Evolutionary conservation across 106 monocot genomes (phyloP).

Genomic region (Platanthera zijinensis): DNA sequence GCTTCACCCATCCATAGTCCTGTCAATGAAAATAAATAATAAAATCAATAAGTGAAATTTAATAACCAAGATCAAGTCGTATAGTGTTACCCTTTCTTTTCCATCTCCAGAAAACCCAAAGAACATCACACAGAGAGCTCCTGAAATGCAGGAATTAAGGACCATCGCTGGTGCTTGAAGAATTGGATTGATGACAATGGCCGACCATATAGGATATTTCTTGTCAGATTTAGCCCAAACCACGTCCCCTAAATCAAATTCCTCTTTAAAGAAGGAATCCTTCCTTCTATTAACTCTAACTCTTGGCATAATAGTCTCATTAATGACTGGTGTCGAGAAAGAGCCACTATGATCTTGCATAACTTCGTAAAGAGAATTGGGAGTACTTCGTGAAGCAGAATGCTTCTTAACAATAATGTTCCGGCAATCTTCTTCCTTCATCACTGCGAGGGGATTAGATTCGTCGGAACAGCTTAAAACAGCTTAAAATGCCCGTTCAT

Average conservation of each 20-base stretch:
- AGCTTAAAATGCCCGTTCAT: too few relatives aligned
- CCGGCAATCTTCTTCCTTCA: conserved; percentile 26
- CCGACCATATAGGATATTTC: conserved; percentile 80
- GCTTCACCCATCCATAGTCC: conserved; percentile 97
- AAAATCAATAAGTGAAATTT: not conserved
- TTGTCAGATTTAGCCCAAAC: conserved; percentile 86
- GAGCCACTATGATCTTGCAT: not conserved
- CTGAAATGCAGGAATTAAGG: conserved; percentile 58
- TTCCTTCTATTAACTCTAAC: conserved; percentile 26
- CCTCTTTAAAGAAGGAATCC: conserved; percentile 40
- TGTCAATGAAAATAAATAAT: conserved; percentile 17
- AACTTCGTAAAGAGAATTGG: conserved; percentile 21
- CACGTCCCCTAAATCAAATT: conserved; percentile 65
- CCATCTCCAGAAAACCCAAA: conserved; percentile 63
- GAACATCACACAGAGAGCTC: conserved; percentile 85
- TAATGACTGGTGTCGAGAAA: not conserved
- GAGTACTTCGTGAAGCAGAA: conserved; percentile 28
- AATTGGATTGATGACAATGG: conserved; percentile 75
- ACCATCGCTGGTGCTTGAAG: conserved; percentile 53
- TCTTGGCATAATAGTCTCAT: conserved; percentile 10
- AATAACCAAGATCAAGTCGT: not conserved
- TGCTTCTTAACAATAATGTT: conserved; percentile 24
- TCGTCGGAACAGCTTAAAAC: not conserved
- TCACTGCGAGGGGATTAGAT: conserved; percentile 4
- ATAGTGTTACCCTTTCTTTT: conserved; percentile 47